A percentile compares a stretch with the other conserved stretches of the same genome.
Conservation (phyloP, 345 rosid genomes). For the Lagerstroemia speciosa region DNA sequence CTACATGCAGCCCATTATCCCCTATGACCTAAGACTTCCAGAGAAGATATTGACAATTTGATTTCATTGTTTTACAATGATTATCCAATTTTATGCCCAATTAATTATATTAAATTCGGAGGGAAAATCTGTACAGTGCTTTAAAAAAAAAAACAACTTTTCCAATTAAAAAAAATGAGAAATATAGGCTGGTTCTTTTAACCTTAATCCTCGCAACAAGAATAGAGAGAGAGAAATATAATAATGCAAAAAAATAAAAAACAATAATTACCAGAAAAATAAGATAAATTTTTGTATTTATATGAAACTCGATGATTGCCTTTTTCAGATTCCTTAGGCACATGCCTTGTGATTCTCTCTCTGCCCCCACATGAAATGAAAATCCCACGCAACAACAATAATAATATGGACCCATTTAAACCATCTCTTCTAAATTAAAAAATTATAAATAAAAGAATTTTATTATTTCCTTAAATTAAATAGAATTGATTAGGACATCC, state of each 20-base stretch:
- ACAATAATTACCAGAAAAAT: not conserved
- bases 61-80: not conserved
- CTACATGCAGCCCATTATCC: not conserved
- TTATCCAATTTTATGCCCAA: not conserved
- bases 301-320: not conserved
- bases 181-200: not conserved
- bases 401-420: no score
- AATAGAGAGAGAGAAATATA: not conserved
- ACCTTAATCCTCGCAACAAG: not conserved
- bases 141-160: no score
- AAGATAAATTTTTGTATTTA: not conserved
- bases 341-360: not conserved
- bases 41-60: not conserved
- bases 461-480: no score
- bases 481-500: no score
- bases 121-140: not conserved
- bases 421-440: no score
- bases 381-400: no score
- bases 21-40: not conserved
- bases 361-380: not conserved
- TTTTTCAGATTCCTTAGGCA: conserved; percentile 11
- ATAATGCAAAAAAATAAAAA: not conserved
- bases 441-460: no score
- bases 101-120: not conserved
- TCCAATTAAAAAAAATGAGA: not conserved